phyloP scores from a whole-genome alignment of 345 rosid genomes.

The Isatis tinctoria region DNA sequence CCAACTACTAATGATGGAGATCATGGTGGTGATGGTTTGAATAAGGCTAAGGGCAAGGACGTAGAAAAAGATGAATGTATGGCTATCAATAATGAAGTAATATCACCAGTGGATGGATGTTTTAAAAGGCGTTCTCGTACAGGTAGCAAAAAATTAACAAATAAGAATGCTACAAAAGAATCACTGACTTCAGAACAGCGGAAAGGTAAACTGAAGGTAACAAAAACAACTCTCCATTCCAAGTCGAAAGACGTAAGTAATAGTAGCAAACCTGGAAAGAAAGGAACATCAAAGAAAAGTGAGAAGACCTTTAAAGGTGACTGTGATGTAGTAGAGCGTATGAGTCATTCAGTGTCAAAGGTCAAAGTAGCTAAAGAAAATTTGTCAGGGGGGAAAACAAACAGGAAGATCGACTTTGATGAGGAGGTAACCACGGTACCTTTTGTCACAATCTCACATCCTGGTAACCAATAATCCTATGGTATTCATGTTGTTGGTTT shows the following conservation, averaged over 20 bases:
- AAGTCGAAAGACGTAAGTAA: neutral
- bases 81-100: slow-evolving; percentile 1
- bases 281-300: neutral
- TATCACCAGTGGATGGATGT: slow-evolving; percentile 13
- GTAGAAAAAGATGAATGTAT: no score
- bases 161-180: neutral
- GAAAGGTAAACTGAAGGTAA: neutral
- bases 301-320: neutral
- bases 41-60: no score
- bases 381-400: slow-evolving; percentile 7
- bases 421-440: slow-evolving; percentile 16
- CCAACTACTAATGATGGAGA: neutral
- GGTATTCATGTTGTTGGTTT: neutral
- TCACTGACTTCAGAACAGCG: slow-evolving; percentile 12
- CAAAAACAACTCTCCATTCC: neutral
- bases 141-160: neutral
- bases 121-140: slow-evolving; percentile 1
- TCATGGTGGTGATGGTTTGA: neutral
- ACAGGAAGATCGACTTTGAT: slow-evolving; percentile 26
- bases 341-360: neutral
- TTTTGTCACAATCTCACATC: neutral
- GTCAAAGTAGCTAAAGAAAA: neutral
- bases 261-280: slow-evolving; percentile 8
- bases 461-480: neutral
- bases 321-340: neutral